These are phyloP conservation scores for Cladophialophora yegresii DNA, from an alignment of 2,329 filamentous ascomycete species.

Conservation along the genomic window DNA sequence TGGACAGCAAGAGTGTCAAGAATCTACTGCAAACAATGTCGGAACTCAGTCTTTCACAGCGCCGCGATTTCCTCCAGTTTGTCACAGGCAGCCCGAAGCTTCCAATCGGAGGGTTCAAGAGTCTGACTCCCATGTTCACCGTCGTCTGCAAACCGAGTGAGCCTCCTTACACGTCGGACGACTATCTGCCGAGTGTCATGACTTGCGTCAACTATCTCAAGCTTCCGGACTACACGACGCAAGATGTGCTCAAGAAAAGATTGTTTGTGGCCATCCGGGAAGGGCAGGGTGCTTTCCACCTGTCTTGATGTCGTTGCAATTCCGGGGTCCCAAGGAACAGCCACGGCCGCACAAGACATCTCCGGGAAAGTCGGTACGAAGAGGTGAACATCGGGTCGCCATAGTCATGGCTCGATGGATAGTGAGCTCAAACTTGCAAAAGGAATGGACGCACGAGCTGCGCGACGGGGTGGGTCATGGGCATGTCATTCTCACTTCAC, in stretches of 20 bases:
- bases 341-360: not conserved
- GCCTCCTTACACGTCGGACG: conserved; percentile 86
- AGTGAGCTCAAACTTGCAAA: not conserved
- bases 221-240: conserved; percentile 84
- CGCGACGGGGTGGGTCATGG: not conserved
- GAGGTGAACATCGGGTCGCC: not conserved
- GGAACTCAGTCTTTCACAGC: conserved; percentile 70
- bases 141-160: conserved; percentile 99
- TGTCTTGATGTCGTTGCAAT: conserved; percentile 61
- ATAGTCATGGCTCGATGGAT: not conserved
- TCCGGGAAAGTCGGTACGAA: not conserved
- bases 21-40: conserved; percentile 96
- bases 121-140: conserved; percentile 95
- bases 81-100: conserved; percentile 97
- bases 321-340: not conserved
- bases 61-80: conserved; percentile 94
- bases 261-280: conserved; percentile 86
- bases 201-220: conserved; percentile 99
- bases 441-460: not conserved
- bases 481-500: not conserved
- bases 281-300: conserved; percentile 95
- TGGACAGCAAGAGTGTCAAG: conserved; percentile 93
- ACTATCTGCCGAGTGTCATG: conserved; percentile 99
- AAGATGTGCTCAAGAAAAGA: conserved; percentile 75
- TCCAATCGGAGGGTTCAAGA: conserved; percentile 97